Base-by-base conservation (phyloP, 2,329 filamentous ascomycete species). In the Fusarium piperis region DNA sequence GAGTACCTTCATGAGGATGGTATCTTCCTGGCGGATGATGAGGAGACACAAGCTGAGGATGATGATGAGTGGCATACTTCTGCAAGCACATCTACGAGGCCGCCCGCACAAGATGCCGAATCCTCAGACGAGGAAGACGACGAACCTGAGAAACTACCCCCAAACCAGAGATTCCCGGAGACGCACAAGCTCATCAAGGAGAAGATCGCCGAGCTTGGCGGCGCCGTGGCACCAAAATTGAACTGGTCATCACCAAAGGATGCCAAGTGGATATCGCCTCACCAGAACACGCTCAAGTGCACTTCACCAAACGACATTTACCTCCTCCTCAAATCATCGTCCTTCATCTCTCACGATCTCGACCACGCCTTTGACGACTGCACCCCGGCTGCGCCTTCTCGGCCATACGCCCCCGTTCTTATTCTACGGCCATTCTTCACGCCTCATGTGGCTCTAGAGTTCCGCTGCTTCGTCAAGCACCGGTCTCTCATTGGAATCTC, bases 201-300 rank as follows among this genome's bases (percentile, higher is more conserved):
- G 26, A 93, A 89, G 44, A 98, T 99, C 69, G 82, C 86, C 13
- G 92, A 95, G 75, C 88, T 98, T 1, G 95, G 94, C 16, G 95
- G 95, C 65, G 90, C 91, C 67, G 95, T 97, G 10, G 91, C 93
- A 2, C 96, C 96, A 1, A 99, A 99, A 82, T 85, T 99, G 52
- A 98, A 98, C 84, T 99, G 96, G 96, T 98, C 95, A 7, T 92
- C 94, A 5, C 96, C 96, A 5, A 97, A 98, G 81, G 96, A 99
- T 79, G 96, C 96, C 10, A 94, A 93, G 23, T 98, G 94, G 92
- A 98, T 99, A 81, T 90, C 88, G 82, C 91, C 82, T 83, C 79
- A 95, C 87, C 82, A 91, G 76, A 99, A 99, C 81, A 97, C 93
- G 52, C 92, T 98, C 83, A 94, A 97, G 81, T 99, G 96, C 82